Percentiles rank a stretch among this genome's conserved stretches.
Evolutionary conservation across 148 eudicot genomes (phyloP).

Genomic region (Heliosperma pusillum): DNA sequence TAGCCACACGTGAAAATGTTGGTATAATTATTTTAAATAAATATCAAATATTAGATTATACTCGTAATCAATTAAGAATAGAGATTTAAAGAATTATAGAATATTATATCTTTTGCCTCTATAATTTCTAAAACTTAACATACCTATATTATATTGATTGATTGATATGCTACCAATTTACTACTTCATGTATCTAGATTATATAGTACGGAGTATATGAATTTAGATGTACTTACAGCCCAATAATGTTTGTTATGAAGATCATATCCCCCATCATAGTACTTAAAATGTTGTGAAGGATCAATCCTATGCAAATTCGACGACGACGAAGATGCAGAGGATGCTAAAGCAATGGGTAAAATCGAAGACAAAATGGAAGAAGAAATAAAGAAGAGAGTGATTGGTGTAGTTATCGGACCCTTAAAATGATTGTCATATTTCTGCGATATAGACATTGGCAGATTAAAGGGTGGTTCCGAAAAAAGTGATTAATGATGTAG

Average conservation of each 20-base stretch:
- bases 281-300: constrained; percentile 42
- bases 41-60: no score
- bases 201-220: no score
- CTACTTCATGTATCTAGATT: no score
- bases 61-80: no score
- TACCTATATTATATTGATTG: no score
- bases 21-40: no score
- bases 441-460: constrained; percentile 38
- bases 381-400: constrained; percentile 25
- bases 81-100: no score
- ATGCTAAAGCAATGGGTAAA: constrained; percentile 11
- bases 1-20: no score
- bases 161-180: no score
- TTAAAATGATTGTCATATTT: neutral
- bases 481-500: neutral
- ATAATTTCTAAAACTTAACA: no score
- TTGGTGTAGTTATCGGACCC: neutral
- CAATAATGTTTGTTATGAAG: constrained; percentile 66
- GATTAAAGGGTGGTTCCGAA: neutral
- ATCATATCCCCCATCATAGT: constrained; percentile 52
- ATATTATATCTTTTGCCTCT: no score
- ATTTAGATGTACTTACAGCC: constrained; percentile 64
- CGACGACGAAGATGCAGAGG: constrained; percentile 7
- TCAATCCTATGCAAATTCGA: constrained; percentile 39
- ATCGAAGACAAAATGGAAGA: constrained; percentile 29